Conservation (phyloP, 2,329 filamentous ascomycete genomes). For the Penicillium sp. region DNA sequence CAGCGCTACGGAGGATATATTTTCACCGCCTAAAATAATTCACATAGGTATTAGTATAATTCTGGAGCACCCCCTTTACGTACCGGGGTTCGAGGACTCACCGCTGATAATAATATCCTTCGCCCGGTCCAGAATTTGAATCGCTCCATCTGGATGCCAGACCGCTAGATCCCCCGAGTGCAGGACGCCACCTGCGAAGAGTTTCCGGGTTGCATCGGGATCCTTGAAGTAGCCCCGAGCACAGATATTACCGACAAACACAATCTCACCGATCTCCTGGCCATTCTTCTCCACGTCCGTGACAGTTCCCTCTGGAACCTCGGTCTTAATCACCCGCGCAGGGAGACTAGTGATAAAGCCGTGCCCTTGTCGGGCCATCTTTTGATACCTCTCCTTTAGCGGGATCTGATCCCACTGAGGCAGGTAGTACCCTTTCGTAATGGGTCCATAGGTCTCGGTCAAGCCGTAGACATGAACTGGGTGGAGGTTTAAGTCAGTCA, state of each 20-base stretch:
- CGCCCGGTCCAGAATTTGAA: constrained; percentile 88
- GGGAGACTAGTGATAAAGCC: constrained; percentile 85
- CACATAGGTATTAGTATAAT: too few relatives aligned
- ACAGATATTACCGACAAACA: constrained; percentile 91
- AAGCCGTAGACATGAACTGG: constrained; percentile 93
- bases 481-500: constrained; percentile 82
- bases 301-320: constrained; percentile 68
- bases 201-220: constrained; percentile 77
- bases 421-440: constrained; percentile 90
- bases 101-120: constrained; percentile 99
- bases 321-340: constrained; percentile 78
- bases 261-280: constrained; percentile 79
- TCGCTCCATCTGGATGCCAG: constrained; percentile 86
- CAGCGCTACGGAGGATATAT: constrained; percentile 91
- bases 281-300: constrained; percentile 72
- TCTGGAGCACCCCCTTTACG: too few relatives aligned
- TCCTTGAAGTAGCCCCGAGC: constrained; percentile 93
- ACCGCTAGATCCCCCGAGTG: constrained; percentile 94
- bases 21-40: constrained; percentile 76
- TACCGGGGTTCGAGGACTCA: too few relatives aligned
- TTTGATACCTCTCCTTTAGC: constrained; percentile 75
- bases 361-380: constrained; percentile 93
- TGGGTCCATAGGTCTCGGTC: constrained; percentile 90
- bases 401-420: constrained; percentile 80
- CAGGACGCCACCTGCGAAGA: constrained; percentile 83